Evolutionary conservation across 345 rosid genomes (phyloP), one percentile per base, ranked within the genome.

Genomic region (Citrus glauca): DNA sequence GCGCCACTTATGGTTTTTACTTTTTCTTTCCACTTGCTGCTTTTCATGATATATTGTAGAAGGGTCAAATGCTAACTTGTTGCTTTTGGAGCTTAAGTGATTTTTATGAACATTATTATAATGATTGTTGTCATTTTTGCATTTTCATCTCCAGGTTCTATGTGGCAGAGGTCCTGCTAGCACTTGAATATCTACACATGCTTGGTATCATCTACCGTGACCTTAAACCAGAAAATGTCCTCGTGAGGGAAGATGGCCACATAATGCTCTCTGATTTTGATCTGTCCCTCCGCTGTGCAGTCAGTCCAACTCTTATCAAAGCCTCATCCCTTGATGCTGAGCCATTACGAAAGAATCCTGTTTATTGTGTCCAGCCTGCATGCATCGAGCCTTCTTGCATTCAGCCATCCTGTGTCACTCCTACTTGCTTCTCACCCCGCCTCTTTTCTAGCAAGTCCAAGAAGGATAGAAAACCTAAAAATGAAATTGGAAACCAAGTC

Each of bases 351-450:
- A 94, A 89, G 85, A 92, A 90, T 53, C 55, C 94, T 30, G 89
- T 83, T 64, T 92, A 90, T 77, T 94, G 97, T 76, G 90, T 87
- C 77, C 94, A 94, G 87, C 97, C 97, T 66, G 83, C 94, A 77
- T 93, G 97, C 83, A 90, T 90, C 53, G 94, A 90, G 72, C 97
- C 98, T 69, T 89, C 95, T 45, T 94, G 91, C 84, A 89, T 90
- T 79, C 98, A 94, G 83, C 97, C 97, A 19, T 89, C 97, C 14
- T 94, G 98, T 77, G 88, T 87, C 14, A 90, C 85, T 82, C 97
- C 98, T 4, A 94, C 93, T 28, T 94, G 97, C 88, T 94, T 94
- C 80, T 86, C 91, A 30, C 97, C 98, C 19, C 97, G 97, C 64
- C 82, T 94, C 78, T 92, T 94, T 80, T 89, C 95, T 72, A 89